Conservation (phyloP, 2,329 filamentous ascomycete species). For the Cytospora paraplurivora region DNA sequence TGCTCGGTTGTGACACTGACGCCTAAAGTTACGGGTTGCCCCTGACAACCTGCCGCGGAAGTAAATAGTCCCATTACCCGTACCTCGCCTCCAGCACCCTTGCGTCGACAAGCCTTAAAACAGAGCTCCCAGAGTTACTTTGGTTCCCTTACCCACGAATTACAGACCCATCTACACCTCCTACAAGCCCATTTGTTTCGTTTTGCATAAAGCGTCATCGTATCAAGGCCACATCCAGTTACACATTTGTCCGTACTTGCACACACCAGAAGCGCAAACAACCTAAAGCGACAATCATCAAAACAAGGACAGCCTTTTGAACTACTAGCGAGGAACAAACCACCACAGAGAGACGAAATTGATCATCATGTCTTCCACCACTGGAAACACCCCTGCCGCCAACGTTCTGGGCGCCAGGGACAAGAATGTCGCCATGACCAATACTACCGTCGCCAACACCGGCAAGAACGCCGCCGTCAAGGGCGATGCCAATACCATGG, state of each 20-base stretch:
- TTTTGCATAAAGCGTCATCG: constrained; percentile 1
- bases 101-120: constrained; percentile 7
- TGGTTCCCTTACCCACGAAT: neutral
- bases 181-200: constrained; percentile 2
- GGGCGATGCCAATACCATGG: constrained; percentile 62
- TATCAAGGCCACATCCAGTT: neutral
- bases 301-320: neutral
- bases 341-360: constrained; percentile 35
- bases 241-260: neutral
- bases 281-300: constrained; percentile 7
- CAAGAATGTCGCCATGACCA: constrained; percentile 59
- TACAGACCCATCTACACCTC: constrained; percentile 12
- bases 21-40: constrained; percentile 20
- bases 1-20: constrained; percentile 7
- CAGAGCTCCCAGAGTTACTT: constrained; percentile 5
- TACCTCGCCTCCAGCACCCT: constrained; percentile 7
- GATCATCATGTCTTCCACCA: constrained; percentile 55
- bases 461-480: constrained; percentile 45
- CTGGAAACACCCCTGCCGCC: constrained; percentile 33
- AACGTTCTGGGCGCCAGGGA: constrained; percentile 67
- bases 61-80: constrained; percentile 18
- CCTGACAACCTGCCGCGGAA: constrained; percentile 20
- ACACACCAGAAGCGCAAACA: constrained; percentile 3
- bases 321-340: constrained; percentile 1
- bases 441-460: constrained; percentile 37